Evolutionary conservation across 176 grass and related monocot species (phyloP).

Genomic region (Cenchrus americanus): DNA sequence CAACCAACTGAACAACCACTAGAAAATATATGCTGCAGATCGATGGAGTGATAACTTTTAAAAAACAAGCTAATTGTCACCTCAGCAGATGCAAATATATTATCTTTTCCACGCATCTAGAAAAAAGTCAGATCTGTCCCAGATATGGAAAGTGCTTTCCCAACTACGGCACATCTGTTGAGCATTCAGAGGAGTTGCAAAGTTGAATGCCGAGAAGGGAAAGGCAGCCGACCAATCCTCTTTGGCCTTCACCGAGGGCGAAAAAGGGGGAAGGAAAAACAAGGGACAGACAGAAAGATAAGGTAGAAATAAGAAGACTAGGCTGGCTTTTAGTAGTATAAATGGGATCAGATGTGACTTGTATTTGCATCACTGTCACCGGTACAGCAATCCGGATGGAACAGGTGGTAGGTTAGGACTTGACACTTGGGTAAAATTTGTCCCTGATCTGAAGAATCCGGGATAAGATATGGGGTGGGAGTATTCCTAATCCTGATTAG

Average conservation of each 20-base stretch:
- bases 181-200: conserved; percentile 17
- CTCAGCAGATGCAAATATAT: conserved; percentile 40
- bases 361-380: conserved; percentile 16
- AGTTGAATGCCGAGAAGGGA: conserved; percentile 24
- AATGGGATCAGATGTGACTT: conserved; percentile 43
- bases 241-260: background rate
- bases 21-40: conserved; percentile 31
- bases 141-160: conserved; percentile 45
- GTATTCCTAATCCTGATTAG: conserved; percentile 15
- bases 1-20: conserved; percentile 25
- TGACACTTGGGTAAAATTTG: conserved; percentile 31
- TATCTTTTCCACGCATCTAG: conserved; percentile 13
- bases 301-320: conserved; percentile 29
- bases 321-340: conserved; percentile 4
- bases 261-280: background rate
- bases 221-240: conserved; percentile 6
- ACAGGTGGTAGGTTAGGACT: conserved; percentile 35
- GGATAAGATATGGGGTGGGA: conserved; percentile 18
- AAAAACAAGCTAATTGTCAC: conserved; percentile 36
- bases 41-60: conserved; percentile 38
- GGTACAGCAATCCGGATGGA: conserved; percentile 27
- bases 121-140: conserved; percentile 45
- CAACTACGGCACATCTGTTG: conserved; percentile 17
- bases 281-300: conserved; percentile 5
- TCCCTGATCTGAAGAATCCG: conserved; percentile 31